Evolutionary conservation across 306 rosid species (phyloP).

Genomic region (Dryas octopetala): DNA sequence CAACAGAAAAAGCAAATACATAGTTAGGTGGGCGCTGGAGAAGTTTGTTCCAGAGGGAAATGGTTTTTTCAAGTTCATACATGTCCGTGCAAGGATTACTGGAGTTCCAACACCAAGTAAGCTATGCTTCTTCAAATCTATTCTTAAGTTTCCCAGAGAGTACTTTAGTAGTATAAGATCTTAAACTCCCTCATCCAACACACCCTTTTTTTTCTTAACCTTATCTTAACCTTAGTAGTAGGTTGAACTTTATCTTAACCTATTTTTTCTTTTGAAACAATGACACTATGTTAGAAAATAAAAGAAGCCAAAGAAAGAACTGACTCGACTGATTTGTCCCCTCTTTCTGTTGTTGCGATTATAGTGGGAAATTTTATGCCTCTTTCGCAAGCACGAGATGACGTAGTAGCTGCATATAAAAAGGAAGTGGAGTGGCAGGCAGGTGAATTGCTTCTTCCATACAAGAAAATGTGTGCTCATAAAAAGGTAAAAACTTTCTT

Average conservation of each 20-base stretch:
- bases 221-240: neutral
- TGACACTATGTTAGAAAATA: neutral
- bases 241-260: no score
- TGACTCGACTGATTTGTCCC: neutral
- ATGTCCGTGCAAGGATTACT: conserved; percentile 57
- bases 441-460: conserved; percentile 67
- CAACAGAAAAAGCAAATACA: conserved; percentile 64
- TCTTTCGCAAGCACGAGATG: conserved; percentile 59
- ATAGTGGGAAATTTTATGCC: conserved; percentile 82
- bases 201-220: no score
- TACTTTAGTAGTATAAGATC: no score
- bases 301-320: no score
- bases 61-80: conserved; percentile 63
- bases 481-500: conserved; percentile 58
- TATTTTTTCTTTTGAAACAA: neutral
- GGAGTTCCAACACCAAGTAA: conserved; percentile 84
- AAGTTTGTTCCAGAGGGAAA: conserved; percentile 78
- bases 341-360: conserved; percentile 16
- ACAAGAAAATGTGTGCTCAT: conserved; percentile 64
- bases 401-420: conserved; percentile 57
- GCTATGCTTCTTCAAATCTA: conserved; percentile 25
- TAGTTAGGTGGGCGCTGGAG: conserved; percentile 75
- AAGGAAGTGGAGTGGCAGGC: conserved; percentile 68
- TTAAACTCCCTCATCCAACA: no score
- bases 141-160: no score